Base-by-base conservation (phyloP, 306 rosid species). In the Parietaria judaica region DNA sequence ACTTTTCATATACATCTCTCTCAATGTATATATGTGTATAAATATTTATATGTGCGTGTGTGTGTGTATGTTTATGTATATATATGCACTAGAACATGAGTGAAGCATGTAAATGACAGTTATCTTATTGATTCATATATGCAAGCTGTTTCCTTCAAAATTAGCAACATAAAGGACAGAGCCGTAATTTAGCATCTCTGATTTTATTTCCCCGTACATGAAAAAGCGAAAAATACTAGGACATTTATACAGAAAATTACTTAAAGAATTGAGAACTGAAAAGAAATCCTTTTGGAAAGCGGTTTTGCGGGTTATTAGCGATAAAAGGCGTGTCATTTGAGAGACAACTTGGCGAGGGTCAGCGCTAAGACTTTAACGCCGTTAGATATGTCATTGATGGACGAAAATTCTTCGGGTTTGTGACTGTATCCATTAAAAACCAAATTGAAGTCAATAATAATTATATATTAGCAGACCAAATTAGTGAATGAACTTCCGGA, bases 371-470 rank as follows among this genome's bases (percentile, higher is more conserved):
- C 86, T 74, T 84, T 80, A 34, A 92, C 85, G 70, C 99, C 99
- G 51, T 88, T 92, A 56, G 99, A 73, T 57, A 92, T 82, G 65
- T 86, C 95, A 64, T 88, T 34, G 64, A 66, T 47, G 47, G 72
- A 72, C 54, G 98, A 78, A 72, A 73, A 88, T 74, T 92, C 98
- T 69, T 92, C 98, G 41, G 98, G 98, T 78, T 86, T 92, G 64
- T 92, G 96, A 81, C 96, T 92, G 79, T 85, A 92, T 52, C 98
- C 98, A 88, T 95, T 71, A 67, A 65, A 23, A 76, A 68, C 57
- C 74, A 72, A 63, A 67, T 34, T 36, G n/a, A 34, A 23, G 15
- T 4, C 8, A 4, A 17, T 6, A 8, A 31, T 4, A 23, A 7
- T 23, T 51, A 35, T 39, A 6, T 7, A 55, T 23, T 23, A 55